A percentile compares a stretch with the other conserved stretches of the same genome.
These are phyloP conservation scores for Dichotomopilus funicola DNA, from an alignment of 2,329 filamentous ascomycete species.

Conservation along the genomic window DNA sequence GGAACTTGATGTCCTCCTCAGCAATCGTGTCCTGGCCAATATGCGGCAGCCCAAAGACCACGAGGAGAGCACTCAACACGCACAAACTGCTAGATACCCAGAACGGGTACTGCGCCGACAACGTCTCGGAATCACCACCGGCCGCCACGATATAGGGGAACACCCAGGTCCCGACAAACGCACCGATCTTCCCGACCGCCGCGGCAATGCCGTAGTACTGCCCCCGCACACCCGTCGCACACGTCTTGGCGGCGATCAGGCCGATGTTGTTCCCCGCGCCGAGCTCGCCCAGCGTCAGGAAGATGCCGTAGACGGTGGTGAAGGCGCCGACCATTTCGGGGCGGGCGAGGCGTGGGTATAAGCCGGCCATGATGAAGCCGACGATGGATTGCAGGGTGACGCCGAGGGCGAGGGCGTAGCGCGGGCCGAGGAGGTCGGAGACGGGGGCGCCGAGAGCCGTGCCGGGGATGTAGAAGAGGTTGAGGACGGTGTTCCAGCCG, in stretches of 20 bases:
- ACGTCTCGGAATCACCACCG: slow-evolving; percentile 45
- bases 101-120: slow-evolving; percentile 77
- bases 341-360: slow-evolving; percentile 63
- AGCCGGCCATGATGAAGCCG: slow-evolving; percentile 83
- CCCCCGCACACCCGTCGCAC: slow-evolving; percentile 79
- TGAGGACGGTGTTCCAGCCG: slow-evolving; percentile 84
- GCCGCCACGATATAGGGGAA: slow-evolving; percentile 66
- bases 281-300: slow-evolving; percentile 70
- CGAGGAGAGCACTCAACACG: slow-evolving; percentile 63
- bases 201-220: slow-evolving; percentile 68
- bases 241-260: slow-evolving; percentile 78
- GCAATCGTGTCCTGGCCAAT: slow-evolving; percentile 83
- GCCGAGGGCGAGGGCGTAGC: slow-evolving; percentile 64
- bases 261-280: slow-evolving; percentile 91
- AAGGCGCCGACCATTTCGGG: slow-evolving; percentile 65
- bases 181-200: slow-evolving; percentile 68
- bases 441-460: slow-evolving; percentile 70
- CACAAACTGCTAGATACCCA: slow-evolving; percentile 76
- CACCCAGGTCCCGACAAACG: slow-evolving; percentile 79
- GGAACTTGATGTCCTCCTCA: slow-evolving; percentile 68
- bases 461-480: slow-evolving; percentile 82
- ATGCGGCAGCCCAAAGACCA: slow-evolving; percentile 62
- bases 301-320: slow-evolving; percentile 72
- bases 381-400: slow-evolving; percentile 68
- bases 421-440: slow-evolving; percentile 73